Evolutionary conservation across 202 grass and related monocot genomes (phyloP).

Genomic region (Hordeum pubiflorum): DNA sequence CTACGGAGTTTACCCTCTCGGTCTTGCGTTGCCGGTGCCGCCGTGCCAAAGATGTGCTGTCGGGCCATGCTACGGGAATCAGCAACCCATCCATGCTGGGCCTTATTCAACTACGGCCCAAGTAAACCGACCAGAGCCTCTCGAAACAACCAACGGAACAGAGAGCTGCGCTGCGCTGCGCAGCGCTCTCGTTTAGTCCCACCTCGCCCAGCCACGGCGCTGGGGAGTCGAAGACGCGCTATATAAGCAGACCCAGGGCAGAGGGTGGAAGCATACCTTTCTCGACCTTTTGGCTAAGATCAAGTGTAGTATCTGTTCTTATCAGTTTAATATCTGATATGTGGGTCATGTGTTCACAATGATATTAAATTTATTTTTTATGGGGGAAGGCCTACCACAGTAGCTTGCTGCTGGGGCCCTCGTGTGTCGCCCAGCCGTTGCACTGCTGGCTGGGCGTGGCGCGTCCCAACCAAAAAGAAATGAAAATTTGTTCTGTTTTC

Average conservation of each 20-base stretch:
- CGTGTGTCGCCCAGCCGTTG: background rate
- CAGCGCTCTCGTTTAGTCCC: no score
- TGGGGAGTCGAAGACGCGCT: background rate
- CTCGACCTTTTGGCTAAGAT: constrained; percentile 78
- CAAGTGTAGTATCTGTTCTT: constrained; percentile 74
- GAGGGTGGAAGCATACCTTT: constrained; percentile 32
- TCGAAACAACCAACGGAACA: no score
- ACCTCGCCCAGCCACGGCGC: no score
- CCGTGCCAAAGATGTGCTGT: no score
- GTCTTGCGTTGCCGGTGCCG: no score
- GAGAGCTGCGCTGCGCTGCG: no score
- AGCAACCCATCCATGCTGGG: no score
- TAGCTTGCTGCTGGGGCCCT: background rate
- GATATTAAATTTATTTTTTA: constrained; percentile 29
- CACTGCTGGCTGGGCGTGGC: background rate
- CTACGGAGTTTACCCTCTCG: no score
- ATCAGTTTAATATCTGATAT: constrained; percentile 53
- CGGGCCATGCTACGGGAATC: no score
- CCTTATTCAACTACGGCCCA: no score
- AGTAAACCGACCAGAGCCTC: no score
- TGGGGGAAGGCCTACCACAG: background rate
- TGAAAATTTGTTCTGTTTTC: no score
- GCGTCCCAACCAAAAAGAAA: background rate
- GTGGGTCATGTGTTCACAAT: background rate
- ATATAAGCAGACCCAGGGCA: background rate